phyloP scores from a whole-genome alignment of 352 stramenopile genomes.

The Globisporangium middletonii region DNA sequence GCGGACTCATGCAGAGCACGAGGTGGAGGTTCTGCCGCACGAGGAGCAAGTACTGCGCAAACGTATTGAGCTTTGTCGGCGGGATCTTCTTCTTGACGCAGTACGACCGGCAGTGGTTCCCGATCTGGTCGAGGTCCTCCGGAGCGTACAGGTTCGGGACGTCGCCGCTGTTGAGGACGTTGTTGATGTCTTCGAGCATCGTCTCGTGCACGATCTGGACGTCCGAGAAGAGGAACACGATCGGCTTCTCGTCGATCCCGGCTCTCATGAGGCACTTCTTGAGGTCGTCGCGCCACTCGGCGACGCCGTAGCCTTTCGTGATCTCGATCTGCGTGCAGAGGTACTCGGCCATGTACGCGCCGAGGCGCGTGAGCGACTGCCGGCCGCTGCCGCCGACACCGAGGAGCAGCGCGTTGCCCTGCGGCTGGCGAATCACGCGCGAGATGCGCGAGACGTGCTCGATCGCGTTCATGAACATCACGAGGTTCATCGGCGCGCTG shows the following conservation, averaged over 20 bases:
- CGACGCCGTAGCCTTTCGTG: constrained; percentile 90
- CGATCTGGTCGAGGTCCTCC: constrained; percentile 92
- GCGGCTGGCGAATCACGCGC: constrained; percentile 75
- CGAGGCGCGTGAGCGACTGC: constrained; percentile 88
- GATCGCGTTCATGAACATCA: constrained; percentile 88
- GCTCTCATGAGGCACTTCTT: constrained; percentile 91
- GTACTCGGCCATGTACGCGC: constrained; percentile 92
- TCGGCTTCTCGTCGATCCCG: constrained; percentile 89
- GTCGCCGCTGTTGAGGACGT: constrained; percentile 93
- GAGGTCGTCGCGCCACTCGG: constrained; percentile 92
- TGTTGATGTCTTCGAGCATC: constrained; percentile 96
- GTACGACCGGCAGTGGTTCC: constrained; percentile 83
- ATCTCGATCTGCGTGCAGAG: constrained; percentile 93
- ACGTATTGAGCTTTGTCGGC: constrained; percentile 94
- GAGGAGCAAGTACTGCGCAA: constrained; percentile 90
- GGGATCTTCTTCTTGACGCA: constrained; percentile 89
- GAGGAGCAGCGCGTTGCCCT: constrained; percentile 90
- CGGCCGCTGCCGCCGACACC: constrained; percentile 91
- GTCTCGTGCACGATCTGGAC: constrained; percentile 93
- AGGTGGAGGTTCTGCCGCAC: constrained; percentile 91
- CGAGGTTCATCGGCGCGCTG: constrained; percentile 81
- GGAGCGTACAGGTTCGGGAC: constrained; percentile 91
- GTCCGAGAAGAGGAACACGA: constrained; percentile 94
- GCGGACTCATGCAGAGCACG: constrained; percentile 90
- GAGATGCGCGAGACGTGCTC: constrained; percentile 83